Conservation (phyloP, 306 rosid species). For the Benincasa hispida region DNA sequence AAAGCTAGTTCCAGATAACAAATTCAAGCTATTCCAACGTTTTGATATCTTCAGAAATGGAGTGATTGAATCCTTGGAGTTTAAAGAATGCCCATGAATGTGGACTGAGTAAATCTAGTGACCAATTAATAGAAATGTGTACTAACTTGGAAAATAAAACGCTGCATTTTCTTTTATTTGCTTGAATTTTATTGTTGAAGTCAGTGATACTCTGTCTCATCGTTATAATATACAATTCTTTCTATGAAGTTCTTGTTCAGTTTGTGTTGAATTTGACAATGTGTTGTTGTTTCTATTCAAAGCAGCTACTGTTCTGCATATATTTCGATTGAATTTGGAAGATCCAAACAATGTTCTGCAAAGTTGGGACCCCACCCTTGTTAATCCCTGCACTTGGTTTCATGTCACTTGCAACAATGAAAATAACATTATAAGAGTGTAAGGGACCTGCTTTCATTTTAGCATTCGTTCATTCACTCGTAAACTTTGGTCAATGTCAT, state of each 20-base stretch:
- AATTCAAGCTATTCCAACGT: too few relatives aligned
- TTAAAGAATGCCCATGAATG: neutral
- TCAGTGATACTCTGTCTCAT: neutral
- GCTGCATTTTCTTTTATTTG: neutral
- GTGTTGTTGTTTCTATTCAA: neutral
- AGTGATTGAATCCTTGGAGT: neutral
- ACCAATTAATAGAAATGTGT: neutral
- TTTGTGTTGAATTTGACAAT: neutral
- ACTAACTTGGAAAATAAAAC: neutral
- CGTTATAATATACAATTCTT: neutral
- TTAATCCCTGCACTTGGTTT: slow-evolving; percentile 14
- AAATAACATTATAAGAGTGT: slow-evolving; percentile 14
- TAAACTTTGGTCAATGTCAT: neutral
- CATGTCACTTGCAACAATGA: slow-evolving; percentile 12
- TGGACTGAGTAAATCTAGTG: neutral
- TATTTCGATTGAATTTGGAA: slow-evolving; percentile 8
- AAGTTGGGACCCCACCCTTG: slow-evolving; percentile 17
- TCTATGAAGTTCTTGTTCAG: neutral
- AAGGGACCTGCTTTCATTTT: neutral
- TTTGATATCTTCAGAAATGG: neutral
- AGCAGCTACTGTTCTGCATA: slow-evolving; percentile 6
- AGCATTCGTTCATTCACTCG: neutral
- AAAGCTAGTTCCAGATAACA: too few relatives aligned
- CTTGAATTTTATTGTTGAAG: neutral
- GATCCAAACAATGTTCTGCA: slow-evolving; percentile 17